These are phyloP conservation scores for Neospermospora avenae DNA, from an alignment of 2,329 filamentous ascomycete genomes.

Conservation along the genomic window DNA sequence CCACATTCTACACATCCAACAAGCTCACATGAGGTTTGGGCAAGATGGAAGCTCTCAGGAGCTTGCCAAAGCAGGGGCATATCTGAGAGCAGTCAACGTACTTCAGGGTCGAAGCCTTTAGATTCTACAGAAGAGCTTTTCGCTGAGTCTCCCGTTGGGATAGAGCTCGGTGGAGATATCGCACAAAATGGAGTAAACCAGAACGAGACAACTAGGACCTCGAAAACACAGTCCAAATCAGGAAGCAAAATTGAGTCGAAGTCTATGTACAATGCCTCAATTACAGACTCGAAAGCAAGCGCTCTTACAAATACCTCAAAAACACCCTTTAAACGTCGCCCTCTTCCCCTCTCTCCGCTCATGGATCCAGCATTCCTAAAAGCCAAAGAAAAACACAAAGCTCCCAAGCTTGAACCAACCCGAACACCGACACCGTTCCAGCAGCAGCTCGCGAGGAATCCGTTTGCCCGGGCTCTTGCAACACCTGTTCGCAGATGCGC, in stretches of 20 bases:
- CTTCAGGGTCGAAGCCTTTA: not conserved
- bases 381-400: constrained; percentile 32
- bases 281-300: not conserved
- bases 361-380: constrained; percentile 43
- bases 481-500: constrained; percentile 56
- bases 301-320: not conserved
- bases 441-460: constrained; percentile 56
- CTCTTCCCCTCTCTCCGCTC: constrained; percentile 45
- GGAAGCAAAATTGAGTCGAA: not conserved
- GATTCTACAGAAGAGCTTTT: not conserved
- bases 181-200: too few species aligned
- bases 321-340: constrained; percentile 3
- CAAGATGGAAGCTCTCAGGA: not conserved
- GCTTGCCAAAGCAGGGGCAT: not conserved
- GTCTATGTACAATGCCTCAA: not conserved
- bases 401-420: constrained; percentile 32
- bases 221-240: not conserved
- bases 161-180: too few species aligned
- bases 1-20: not conserved
- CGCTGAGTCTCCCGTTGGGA: not conserved
- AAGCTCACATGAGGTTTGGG: not conserved
- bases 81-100: not conserved
- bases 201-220: not conserved
- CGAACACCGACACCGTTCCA: constrained; percentile 47
- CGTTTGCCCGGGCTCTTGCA: constrained; percentile 62